phyloP scores from a whole-genome alignment of 108 stramenopile species.

The Conticribra weissflogii region DNA sequence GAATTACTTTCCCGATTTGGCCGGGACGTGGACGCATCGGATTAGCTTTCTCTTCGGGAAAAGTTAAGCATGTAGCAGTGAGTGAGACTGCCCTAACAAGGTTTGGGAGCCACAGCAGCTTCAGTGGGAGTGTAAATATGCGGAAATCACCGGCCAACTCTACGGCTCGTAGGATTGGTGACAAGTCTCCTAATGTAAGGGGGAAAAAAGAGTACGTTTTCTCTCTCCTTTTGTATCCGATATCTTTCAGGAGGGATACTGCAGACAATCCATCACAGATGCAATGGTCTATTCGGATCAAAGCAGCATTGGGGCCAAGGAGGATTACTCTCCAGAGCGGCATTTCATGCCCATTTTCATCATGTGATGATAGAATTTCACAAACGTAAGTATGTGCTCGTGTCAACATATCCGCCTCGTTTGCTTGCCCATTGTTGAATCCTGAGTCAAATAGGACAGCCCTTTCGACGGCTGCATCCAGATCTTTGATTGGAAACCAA shows the following conservation, averaged over 20 bases:
- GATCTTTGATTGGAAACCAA: not conserved
- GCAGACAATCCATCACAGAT: constrained; percentile 24
- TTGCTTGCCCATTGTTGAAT: not conserved
- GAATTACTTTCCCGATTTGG: constrained; percentile 13
- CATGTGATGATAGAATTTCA: constrained; percentile 14
- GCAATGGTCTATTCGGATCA: constrained; percentile 22
- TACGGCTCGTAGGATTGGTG: constrained; percentile 6
- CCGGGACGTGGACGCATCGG: constrained; percentile 24
- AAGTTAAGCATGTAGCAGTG: not conserved
- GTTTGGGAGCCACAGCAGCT: constrained; percentile 26
- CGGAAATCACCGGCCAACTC: constrained; percentile 19
- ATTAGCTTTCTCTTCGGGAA: constrained; percentile 3
- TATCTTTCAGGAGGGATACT: constrained; percentile 9
- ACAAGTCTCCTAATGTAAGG: constrained; percentile 15
- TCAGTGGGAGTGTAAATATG: constrained; percentile 13
- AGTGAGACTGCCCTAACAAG: constrained; percentile 5
- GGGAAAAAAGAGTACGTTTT: not conserved
- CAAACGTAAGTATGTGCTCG: constrained; percentile 13
- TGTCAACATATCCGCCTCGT: constrained; percentile 3
- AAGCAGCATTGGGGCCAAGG: constrained; percentile 3
- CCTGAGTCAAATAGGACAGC: constrained; percentile 12
- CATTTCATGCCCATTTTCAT: constrained; percentile 16
- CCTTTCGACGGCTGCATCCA: constrained; percentile 3
- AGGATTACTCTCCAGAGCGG: constrained; percentile 29
- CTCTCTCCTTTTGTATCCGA: constrained; percentile 8